Evolutionary conservation across 2,329 filamentous ascomycete genomes (phyloP).

Genomic region (Thermochaetoides dissita): DNA sequence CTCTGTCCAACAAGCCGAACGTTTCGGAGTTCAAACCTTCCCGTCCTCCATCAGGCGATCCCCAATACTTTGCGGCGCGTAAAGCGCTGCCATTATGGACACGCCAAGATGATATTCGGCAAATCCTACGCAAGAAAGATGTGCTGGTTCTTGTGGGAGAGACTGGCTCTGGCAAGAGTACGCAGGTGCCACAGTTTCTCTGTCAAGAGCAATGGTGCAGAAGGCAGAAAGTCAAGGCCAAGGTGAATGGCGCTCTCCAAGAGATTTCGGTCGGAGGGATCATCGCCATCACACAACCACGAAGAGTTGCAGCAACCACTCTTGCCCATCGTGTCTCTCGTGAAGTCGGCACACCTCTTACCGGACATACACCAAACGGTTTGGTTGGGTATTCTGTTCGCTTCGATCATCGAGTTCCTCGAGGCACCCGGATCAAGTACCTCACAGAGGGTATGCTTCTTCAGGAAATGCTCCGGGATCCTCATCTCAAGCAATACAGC

Average conservation of each 20-base stretch:
- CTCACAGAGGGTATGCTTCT: slow-evolving; percentile 92
- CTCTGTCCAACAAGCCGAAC: slow-evolving; percentile 1
- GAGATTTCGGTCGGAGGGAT: slow-evolving; percentile 54
- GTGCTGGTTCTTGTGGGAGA: slow-evolving; percentile 81
- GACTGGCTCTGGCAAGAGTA: slow-evolving; percentile 93
- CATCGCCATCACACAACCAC: slow-evolving; percentile 87
- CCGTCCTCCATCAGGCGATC: slow-evolving; percentile 14
- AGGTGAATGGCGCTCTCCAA: slow-evolving; percentile 19
- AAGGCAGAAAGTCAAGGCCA: slow-evolving; percentile 38
- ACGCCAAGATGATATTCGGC: slow-evolving; percentile 55
- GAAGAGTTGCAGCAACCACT: slow-evolving; percentile 84
- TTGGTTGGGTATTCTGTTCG: slow-evolving; percentile 84
- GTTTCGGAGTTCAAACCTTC: too few species aligned
- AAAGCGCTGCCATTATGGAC: slow-evolving; percentile 69
- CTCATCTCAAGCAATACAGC: slow-evolving; percentile 70
- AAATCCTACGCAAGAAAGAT: slow-evolving; percentile 48
- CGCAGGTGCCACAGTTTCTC: slow-evolving; percentile 87
- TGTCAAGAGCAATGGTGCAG: slow-evolving; percentile 66
- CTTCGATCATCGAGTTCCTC: slow-evolving; percentile 78
- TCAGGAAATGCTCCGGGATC: slow-evolving; percentile 82
- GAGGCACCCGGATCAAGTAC: slow-evolving; percentile 77
- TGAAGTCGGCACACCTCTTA: slow-evolving; percentile 48
- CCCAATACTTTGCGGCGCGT: slow-evolving; percentile 31
- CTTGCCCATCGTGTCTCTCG: slow-evolving; percentile 76
- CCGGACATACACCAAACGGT: slow-evolving; percentile 27